These are phyloP conservation scores for Ceratobasidium sp. DNA, from an alignment of 1,284 basidiomycete genomes.

Conservation along the genomic window DNA sequence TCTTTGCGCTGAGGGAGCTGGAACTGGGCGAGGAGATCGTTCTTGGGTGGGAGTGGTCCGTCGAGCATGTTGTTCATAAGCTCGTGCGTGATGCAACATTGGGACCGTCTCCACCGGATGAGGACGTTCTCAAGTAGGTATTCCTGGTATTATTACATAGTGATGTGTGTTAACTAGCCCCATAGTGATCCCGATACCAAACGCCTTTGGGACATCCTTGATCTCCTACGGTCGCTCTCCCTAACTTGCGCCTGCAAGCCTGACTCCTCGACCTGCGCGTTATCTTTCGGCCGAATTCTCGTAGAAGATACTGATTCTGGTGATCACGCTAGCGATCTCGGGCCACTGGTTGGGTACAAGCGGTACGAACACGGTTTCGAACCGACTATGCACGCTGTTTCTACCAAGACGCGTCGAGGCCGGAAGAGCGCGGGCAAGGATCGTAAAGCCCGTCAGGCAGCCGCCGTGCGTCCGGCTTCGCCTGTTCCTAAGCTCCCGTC, in stretches of 20 bases:
- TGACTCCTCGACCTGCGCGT: constrained; percentile 30
- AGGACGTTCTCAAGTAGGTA: constrained; percentile 58
- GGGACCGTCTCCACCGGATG: constrained; percentile 49
- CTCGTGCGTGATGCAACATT: constrained; percentile 78
- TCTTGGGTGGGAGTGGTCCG: constrained; percentile 97
- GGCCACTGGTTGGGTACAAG: constrained; percentile 31
- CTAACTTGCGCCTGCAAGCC: constrained; percentile 41
- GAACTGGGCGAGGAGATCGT: constrained; percentile 89
- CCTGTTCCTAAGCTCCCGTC: constrained; percentile 43
- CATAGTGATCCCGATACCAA: constrained; percentile 49
- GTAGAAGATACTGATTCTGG: constrained; percentile 37
- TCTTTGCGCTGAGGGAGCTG: constrained; percentile 87
- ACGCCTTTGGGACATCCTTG: constrained; percentile 46
- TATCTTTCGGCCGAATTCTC: constrained; percentile 41
- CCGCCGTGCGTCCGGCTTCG: constrained; percentile 24
- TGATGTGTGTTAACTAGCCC: constrained; percentile 40
- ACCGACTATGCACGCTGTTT: constrained; percentile 28
- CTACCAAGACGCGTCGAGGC: constrained; percentile 39
- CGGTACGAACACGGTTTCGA: constrained; percentile 40
- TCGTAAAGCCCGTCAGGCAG: constrained; percentile 50
- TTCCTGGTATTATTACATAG: too few species aligned
- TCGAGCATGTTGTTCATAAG: constrained; percentile 88
- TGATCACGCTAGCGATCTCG: constrained; percentile 32
- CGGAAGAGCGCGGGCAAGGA: constrained; percentile 26
- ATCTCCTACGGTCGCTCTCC: constrained; percentile 53